Conservation (phyloP, 257 asterid species). For the Penstemon davidsonii region DNA sequence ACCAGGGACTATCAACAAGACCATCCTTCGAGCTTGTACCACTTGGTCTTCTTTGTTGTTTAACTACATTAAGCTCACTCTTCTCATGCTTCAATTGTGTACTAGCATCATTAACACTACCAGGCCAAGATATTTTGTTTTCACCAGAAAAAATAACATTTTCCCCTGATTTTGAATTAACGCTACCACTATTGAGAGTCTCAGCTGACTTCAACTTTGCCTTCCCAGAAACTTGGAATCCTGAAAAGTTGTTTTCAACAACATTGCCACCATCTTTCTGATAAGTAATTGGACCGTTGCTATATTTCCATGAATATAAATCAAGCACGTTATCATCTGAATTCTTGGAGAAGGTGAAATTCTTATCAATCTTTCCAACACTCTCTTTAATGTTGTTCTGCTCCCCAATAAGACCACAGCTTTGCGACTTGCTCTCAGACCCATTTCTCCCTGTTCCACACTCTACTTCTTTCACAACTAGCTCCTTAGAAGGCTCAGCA, state of each 20-base stretch:
- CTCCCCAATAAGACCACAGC: conserved; percentile 44
- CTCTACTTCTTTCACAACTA: conserved; percentile 86
- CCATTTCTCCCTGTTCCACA: conserved; percentile 62
- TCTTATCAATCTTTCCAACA: conserved; percentile 57
- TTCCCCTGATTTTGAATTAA: conserved; percentile 43
- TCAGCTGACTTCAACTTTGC: conserved; percentile 42
- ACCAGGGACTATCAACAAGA: conserved; percentile 48
- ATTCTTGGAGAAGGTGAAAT: conserved; percentile 53
- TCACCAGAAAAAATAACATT: conserved; percentile 49
- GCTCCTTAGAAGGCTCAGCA: conserved; percentile 65
- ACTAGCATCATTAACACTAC: conserved; percentile 46
- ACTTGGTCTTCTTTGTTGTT: conserved; percentile 41
- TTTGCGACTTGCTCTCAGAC: conserved; percentile 55
- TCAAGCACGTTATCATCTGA: conserved; percentile 68
- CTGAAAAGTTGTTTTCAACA: conserved; percentile 43
- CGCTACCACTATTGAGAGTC: conserved; percentile 43
- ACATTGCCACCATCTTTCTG: conserved; percentile 48
- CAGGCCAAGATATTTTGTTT: conserved; percentile 57
- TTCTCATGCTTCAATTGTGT: conserved; percentile 44
- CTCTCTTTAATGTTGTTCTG: conserved; percentile 49
- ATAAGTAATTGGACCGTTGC: conserved; percentile 48
- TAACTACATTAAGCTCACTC: conserved; percentile 53
- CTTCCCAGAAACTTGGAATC: conserved; percentile 59
- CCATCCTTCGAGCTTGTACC: conserved; percentile 47
- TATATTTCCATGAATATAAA: conserved; percentile 56